These are phyloP conservation scores for Phanerodontia chrysosporium DNA, from an alignment of 768 basidiomycete species.

Conservation along the genomic window DNA sequence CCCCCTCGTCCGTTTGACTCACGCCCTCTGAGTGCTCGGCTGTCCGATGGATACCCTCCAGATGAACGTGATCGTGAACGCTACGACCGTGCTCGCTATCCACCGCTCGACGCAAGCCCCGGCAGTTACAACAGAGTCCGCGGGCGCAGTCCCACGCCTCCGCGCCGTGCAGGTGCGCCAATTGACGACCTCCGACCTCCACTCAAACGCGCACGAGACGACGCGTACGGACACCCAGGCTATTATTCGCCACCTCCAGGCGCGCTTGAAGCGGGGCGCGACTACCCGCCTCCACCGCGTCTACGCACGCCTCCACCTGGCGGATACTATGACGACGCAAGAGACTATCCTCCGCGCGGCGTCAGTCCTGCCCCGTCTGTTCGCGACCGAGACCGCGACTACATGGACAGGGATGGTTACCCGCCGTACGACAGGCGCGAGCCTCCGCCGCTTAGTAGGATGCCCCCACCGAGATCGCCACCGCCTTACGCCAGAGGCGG, in stretches of 20 bases:
- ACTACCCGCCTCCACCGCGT: conserved; percentile 14
- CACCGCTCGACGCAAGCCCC: conserved; percentile 12
- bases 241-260: conserved; percentile 13
- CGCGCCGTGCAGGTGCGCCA: conserved; percentile 7
- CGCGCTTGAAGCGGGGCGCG: background rate
- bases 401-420: conserved; percentile 12
- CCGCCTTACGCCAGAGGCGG: conserved; percentile 15
- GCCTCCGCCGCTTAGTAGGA: conserved; percentile 5
- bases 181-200: conserved; percentile 25
- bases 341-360: conserved; percentile 9
- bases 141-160: conserved; percentile 25
- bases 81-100: conserved; percentile 19
- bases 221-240: conserved; percentile 9
- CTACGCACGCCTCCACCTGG: conserved; percentile 17
- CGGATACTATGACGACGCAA: conserved; percentile 19
- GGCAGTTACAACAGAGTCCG: conserved; percentile 20
- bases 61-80: conserved; percentile 21
- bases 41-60: conserved; percentile 18
- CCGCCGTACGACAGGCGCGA: conserved; percentile 16
- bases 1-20: conserved; percentile 19
- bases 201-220: conserved; percentile 24
- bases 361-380: conserved; percentile 9
- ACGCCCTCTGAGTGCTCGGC: conserved; percentile 22
- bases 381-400: conserved; percentile 11
- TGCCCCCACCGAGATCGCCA: conserved; percentile 20